phyloP scores from a whole-genome alignment of 306 rosid genomes.

The Prunus davidiana region DNA sequence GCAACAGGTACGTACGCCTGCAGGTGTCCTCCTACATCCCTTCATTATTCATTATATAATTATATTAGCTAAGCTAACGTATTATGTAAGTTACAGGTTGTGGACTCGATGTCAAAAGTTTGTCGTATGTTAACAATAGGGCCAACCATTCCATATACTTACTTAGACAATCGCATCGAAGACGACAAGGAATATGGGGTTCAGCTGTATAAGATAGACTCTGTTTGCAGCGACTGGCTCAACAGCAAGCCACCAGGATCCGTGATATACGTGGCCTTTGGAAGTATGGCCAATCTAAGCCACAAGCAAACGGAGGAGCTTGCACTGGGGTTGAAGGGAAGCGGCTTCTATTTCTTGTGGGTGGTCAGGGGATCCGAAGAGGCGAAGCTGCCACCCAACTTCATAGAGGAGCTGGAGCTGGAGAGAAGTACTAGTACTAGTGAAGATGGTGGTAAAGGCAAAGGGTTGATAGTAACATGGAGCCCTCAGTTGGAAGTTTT shows the following conservation, averaged over 20 bases:
- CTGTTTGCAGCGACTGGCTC: conserved; percentile 37
- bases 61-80: no score
- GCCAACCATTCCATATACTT: conserved; percentile 49
- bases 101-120: conserved; percentile 50
- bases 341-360: conserved; percentile 50
- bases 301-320: conserved; percentile 50
- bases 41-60: no score
- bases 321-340: conserved; percentile 32
- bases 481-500: conserved; percentile 43
- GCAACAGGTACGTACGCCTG: conserved; percentile 31
- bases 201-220: conserved; percentile 31
- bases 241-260: conserved; percentile 38
- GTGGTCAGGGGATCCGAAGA: conserved; percentile 38
- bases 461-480: conserved; percentile 52
- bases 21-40: not conserved
- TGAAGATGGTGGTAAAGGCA: conserved; percentile 5
- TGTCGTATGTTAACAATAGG: conserved; percentile 52
- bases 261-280: conserved; percentile 52
- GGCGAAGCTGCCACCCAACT: conserved; percentile 23
- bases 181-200: conserved; percentile 46
- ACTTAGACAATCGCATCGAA: conserved; percentile 41
- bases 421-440: no score
- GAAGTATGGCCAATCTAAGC: conserved; percentile 45
- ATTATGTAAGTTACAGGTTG: conserved; percentile 28
- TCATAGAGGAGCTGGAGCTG: conserved; percentile 8